Conservation (phyloP, 495 filamentous ascomycete species). For the Trichoderma orchidacearum region DNA sequence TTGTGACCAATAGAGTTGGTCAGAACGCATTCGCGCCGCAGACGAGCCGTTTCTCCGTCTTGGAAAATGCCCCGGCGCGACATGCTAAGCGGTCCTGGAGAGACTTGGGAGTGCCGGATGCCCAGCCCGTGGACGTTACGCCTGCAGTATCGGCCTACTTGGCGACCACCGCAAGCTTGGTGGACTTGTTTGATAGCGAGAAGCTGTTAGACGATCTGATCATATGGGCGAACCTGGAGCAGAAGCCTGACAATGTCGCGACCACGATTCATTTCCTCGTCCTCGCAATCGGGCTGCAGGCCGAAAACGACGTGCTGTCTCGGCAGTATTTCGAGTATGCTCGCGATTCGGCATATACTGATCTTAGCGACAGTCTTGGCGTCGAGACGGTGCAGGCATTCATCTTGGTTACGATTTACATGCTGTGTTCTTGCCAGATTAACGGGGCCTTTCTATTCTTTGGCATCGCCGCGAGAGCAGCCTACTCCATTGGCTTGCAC, state of each 20-base stretch:
- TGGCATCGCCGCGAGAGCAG: slow-evolving; percentile 43
- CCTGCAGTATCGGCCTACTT: slow-evolving; percentile 19
- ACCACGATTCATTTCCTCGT: slow-evolving; percentile 45
- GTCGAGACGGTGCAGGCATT: slow-evolving; percentile 45
- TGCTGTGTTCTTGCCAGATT: slow-evolving; percentile 45
- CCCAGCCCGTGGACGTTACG: slow-evolving; percentile 6
- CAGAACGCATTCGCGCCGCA: slow-evolving; percentile 50
- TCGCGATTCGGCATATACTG: slow-evolving; percentile 38
- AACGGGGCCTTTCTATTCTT: slow-evolving; percentile 47
- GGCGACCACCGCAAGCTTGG: slow-evolving; percentile 22
- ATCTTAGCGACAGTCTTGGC: slow-evolving; percentile 40
- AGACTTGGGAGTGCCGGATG: slow-evolving; percentile 7
- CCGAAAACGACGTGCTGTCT: slow-evolving; percentile 32
- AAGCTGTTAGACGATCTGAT: slow-evolving; percentile 14
- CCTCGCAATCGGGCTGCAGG: slow-evolving; percentile 46
- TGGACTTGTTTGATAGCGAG: slow-evolving; percentile 24
- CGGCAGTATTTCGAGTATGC: slow-evolving; percentile 43
- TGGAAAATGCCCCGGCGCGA: slow-evolving; percentile 31
- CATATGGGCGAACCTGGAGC: slow-evolving; percentile 12
- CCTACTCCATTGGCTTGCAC: slow-evolving; percentile 47
- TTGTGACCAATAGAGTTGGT: slow-evolving; percentile 50
- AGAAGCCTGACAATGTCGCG: slow-evolving; percentile 20
- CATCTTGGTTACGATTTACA: slow-evolving; percentile 44
- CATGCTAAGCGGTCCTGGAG: slow-evolving; percentile 2
- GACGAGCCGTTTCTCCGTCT: slow-evolving; percentile 48